phyloP scores from a whole-genome alignment of 768 basidiomycete genomes.

The Kwoniella bestiolae region DNA sequence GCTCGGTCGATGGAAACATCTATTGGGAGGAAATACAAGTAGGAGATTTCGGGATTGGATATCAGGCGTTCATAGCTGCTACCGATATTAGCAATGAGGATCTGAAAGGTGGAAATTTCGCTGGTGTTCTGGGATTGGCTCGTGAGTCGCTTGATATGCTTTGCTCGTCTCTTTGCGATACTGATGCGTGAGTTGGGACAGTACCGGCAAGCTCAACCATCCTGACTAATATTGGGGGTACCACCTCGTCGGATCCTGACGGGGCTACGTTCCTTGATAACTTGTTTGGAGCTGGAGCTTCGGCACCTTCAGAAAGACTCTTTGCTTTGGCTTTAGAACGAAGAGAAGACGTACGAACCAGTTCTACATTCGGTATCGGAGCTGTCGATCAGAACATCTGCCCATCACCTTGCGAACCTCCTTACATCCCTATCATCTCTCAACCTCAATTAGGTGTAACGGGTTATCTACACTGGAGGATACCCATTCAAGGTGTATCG shows the following conservation, averaged over 20 bases:
- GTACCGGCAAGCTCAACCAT: slow-evolving; percentile 55
- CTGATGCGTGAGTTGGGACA: not conserved
- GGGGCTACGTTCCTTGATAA: slow-evolving; percentile 57
- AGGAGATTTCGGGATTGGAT: slow-evolving; percentile 51
- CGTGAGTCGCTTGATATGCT: slow-evolving; percentile 29
- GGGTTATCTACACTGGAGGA: slow-evolving; percentile 53
- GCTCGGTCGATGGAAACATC: slow-evolving; percentile 43
- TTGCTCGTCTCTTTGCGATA: not conserved
- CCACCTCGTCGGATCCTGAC: slow-evolving; percentile 51
- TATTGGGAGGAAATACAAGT: slow-evolving; percentile 54
- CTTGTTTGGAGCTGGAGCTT: slow-evolving; percentile 49
- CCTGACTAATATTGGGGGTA: slow-evolving; percentile 44
- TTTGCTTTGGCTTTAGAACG: slow-evolving; percentile 51
- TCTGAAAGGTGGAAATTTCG: slow-evolving; percentile 47
- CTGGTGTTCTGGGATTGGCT: slow-evolving; percentile 53
- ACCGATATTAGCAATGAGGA: slow-evolving; percentile 44
- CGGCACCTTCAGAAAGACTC: slow-evolving; percentile 48
- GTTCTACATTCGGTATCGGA: slow-evolving; percentile 49
- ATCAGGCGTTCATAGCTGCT: slow-evolving; percentile 54
- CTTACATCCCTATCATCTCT: slow-evolving; percentile 49
- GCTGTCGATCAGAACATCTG: slow-evolving; percentile 37
- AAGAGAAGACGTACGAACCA: slow-evolving; percentile 53
- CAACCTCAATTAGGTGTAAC: slow-evolving; percentile 45
- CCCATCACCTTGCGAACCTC: slow-evolving; percentile 45
- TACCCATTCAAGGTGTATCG: slow-evolving; percentile 43